Base-by-base conservation (phyloP, 2,329 filamentous ascomycete species). In the Zopfia rhizophila region DNA sequence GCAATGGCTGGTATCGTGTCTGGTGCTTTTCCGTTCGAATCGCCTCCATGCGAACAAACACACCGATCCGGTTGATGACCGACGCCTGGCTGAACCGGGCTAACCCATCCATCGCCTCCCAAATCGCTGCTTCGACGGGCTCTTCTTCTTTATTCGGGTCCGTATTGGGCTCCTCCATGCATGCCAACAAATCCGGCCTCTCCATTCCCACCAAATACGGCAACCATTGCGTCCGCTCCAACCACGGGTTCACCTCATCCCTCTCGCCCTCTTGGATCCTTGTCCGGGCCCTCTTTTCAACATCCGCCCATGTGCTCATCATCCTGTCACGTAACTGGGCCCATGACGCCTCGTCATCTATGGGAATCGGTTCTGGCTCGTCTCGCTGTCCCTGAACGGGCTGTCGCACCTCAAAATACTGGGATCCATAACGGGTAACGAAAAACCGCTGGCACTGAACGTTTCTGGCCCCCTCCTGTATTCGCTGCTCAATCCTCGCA, bases 11-110 rank as follows among this genome's bases (percentile, higher is more conserved):
- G 40, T 46, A 58, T 31, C 37, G 16, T 19, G 50, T 61, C 50
- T 58, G 23, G 31, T 57, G 29, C 47, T 53, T 55, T 50, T 60
- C 41, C 13, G 38, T 60, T 7, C 36, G 40, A 25, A 62, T 55
- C 1, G 47, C 55, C 38, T 62, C 49, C 21, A 59, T 36, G 12
- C 28, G 35, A 18, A 61, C 27, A 30, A 58, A 60, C 19, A 56
- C 23, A 13, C 50, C 39, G 8, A 40, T 36, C n/a, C 29, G 18
- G 13, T 48, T 16, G n/a, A 42, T 48, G 6, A 56, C 19, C 3
- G 45, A 51, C 25, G 27, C 18, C 43, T 61, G 30, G 48, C 55
- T 54, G 28, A 53, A 42, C 13, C 19, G 25, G 7, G 35, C 48
- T 13, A 61, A 42, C 14, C 37, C 31, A 24, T 49, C 40, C 28